Evolutionary conservation across 2,329 filamentous ascomycete species (phyloP).

Genomic region (Ophiostoma australiae): DNA sequence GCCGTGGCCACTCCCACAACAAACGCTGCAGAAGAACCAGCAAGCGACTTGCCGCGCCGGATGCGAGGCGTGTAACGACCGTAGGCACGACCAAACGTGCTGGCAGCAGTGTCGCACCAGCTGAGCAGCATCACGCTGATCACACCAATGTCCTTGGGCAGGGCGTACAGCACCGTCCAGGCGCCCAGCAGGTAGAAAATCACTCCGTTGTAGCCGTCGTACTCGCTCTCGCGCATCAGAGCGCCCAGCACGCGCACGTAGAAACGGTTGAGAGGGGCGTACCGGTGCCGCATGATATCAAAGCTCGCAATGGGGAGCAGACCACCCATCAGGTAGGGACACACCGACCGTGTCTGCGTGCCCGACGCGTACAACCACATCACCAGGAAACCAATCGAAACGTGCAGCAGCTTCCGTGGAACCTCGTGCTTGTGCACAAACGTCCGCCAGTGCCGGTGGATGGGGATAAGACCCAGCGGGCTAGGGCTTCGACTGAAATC

Average conservation of each 20-base stretch:
- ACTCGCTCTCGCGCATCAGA: slow-evolving; percentile 95
- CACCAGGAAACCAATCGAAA: slow-evolving; percentile 93
- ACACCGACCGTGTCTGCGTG: slow-evolving; percentile 69
- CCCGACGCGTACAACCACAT: slow-evolving; percentile 79
- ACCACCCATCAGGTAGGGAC: slow-evolving; percentile 74
- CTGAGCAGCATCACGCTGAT: slow-evolving; percentile 85
- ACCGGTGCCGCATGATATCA: slow-evolving; percentile 80
- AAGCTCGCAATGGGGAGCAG: slow-evolving; percentile 78
- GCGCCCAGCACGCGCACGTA: slow-evolving; percentile 83
- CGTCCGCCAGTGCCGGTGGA: slow-evolving; percentile 84
- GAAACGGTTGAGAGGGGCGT: slow-evolving; percentile 72
- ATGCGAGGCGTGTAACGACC: slow-evolving; percentile 84
- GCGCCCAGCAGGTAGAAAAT: slow-evolving; percentile 93
- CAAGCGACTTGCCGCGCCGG: slow-evolving; percentile 82
- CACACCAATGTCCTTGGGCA: slow-evolving; percentile 89
- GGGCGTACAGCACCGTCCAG: slow-evolving; percentile 77
- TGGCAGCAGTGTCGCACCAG: slow-evolving; percentile 97
- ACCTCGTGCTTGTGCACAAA: slow-evolving; percentile 98
- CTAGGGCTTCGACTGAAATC: slow-evolving; percentile 88
- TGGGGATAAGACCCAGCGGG: slow-evolving; percentile 87
- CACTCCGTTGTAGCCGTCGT: slow-evolving; percentile 89
- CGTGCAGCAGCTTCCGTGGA: slow-evolving; percentile 85
- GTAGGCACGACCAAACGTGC: slow-evolving; percentile 85
- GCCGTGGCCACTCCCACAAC: slow-evolving; percentile 77
- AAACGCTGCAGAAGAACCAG: slow-evolving; percentile 81